A percentile compares a stretch with the other conserved stretches of the same genome.
These are phyloP conservation scores for Talaromyces sp. DNA, from an alignment of 2,329 filamentous ascomycete species.

Conservation along the genomic window DNA sequence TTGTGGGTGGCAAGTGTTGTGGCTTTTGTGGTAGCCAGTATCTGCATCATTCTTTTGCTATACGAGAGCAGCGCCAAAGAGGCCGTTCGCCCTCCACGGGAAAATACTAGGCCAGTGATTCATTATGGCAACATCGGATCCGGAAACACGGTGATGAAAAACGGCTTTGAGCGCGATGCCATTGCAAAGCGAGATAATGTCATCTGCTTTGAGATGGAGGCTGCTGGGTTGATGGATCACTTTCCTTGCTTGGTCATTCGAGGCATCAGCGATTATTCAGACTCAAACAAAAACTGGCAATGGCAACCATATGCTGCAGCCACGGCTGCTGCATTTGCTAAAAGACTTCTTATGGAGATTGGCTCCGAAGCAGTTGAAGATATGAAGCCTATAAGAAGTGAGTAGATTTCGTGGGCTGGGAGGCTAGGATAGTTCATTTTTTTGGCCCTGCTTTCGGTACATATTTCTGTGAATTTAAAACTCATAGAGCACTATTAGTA, in stretches of 20 bases:
- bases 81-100: background rate
- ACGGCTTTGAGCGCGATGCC: background rate
- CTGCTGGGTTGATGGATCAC: conserved; percentile 7
- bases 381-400: too few relatives aligned
- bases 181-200: conserved; percentile 14
- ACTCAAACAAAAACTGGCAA: too few relatives aligned
- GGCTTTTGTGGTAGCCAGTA: background rate
- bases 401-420: too few relatives aligned
- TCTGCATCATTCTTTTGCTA: background rate
- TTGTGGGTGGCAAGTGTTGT: background rate
- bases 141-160: conserved; percentile 2
- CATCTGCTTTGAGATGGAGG: conserved; percentile 16
- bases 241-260: conserved; percentile 15
- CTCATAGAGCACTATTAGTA: too few relatives aligned
- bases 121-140: conserved; percentile 3
- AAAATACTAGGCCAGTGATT: background rate
- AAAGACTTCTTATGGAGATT: too few relatives aligned
- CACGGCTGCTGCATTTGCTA: too few relatives aligned
- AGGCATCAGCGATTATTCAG: too few relatives aligned
- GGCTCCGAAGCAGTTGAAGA: too few relatives aligned
- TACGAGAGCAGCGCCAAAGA: background rate
- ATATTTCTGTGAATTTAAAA: too few relatives aligned
- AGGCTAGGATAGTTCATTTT: too few relatives aligned
- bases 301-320: too few relatives aligned
- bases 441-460: too few relatives aligned